phyloP scores from a whole-genome alignment of 225 moss, liverwort and hornwort species.

The Pseudisothecium myosuroides region DNA sequence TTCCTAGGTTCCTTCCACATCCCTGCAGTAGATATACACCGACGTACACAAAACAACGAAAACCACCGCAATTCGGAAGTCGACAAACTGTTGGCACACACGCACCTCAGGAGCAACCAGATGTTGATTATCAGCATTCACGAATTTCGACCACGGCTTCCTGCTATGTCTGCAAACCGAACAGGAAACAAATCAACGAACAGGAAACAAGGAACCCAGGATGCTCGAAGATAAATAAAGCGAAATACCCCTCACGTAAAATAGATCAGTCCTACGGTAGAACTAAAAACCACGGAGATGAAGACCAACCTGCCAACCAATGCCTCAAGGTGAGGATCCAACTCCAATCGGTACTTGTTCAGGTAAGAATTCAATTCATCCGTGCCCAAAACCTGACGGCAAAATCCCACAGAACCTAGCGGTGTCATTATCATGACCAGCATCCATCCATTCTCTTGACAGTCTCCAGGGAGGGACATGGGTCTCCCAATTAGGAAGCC shows the following conservation, averaged over 20 bases:
- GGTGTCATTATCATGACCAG: not conserved
- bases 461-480: not conserved
- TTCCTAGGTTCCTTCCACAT: not conserved
- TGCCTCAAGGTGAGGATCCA: slow-evolving; percentile 87
- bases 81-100: not conserved
- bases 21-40: not conserved
- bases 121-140: slow-evolving; percentile 83
- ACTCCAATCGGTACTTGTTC: slow-evolving; percentile 82
- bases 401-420: not conserved
- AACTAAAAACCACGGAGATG: not conserved
- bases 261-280: not conserved
- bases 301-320: slow-evolving; percentile 78
- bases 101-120: slow-evolving; percentile 83
- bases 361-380: slow-evolving; percentile 81
- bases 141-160: slow-evolving; percentile 79
- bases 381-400: slow-evolving; percentile 67
- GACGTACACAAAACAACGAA: not conserved
- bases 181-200: too few species aligned
- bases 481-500: not conserved
- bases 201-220: too few species aligned
- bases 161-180: slow-evolving; percentile 33
- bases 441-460: too few species aligned
- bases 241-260: not conserved
- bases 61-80: not conserved
- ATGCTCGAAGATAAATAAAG: not conserved